phyloP scores from a whole-genome alignment of 2,329 filamentous ascomycete species.

The Xylariaceae sp. region DNA sequence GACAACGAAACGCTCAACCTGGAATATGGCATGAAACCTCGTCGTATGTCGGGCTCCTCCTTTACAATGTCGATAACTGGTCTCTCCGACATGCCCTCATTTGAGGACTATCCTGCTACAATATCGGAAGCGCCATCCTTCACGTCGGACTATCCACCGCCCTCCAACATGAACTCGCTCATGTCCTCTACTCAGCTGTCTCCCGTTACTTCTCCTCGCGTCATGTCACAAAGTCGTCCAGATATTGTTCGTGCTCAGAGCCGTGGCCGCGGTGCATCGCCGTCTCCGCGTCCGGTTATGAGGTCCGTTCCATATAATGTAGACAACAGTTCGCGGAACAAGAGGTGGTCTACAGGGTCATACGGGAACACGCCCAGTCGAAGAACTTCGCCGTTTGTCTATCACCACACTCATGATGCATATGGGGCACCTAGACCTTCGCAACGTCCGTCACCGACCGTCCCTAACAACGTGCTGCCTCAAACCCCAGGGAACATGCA shows the following conservation, averaged over 20 bases:
- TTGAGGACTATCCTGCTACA: conserved; percentile 64
- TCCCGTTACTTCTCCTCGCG: conserved; percentile 64
- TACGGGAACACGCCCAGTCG: conserved; percentile 54
- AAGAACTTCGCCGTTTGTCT: conserved; percentile 56
- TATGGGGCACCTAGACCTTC: conserved; percentile 55
- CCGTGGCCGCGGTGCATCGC: conserved; percentile 61
- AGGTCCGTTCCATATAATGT: conserved; percentile 67
- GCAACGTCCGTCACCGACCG: conserved; percentile 47
- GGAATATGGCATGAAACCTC: conserved; percentile 49
- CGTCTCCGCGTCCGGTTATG: conserved; percentile 62
- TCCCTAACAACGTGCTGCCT: conserved; percentile 44
- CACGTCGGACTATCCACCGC: conserved; percentile 60
- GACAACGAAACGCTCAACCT: conserved; percentile 49
- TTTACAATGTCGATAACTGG: conserved; percentile 65
- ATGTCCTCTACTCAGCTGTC: conserved; percentile 68
- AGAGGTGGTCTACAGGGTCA: conserved; percentile 74
- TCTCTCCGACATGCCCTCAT: conserved; percentile 63
- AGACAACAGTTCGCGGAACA: conserved; percentile 58
- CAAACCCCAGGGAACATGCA: conserved; percentile 52
- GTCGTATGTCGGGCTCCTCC: conserved; percentile 66
- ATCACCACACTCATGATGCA: conserved; percentile 55
- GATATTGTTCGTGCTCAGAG: conserved; percentile 60
- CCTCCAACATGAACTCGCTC: conserved; percentile 63
- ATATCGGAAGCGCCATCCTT: conserved; percentile 64
- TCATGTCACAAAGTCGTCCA: conserved; percentile 56